These are phyloP conservation scores for Ascochyta clinopodiicola DNA, from an alignment of 2,329 filamentous ascomycete species.

Conservation along the genomic window DNA sequence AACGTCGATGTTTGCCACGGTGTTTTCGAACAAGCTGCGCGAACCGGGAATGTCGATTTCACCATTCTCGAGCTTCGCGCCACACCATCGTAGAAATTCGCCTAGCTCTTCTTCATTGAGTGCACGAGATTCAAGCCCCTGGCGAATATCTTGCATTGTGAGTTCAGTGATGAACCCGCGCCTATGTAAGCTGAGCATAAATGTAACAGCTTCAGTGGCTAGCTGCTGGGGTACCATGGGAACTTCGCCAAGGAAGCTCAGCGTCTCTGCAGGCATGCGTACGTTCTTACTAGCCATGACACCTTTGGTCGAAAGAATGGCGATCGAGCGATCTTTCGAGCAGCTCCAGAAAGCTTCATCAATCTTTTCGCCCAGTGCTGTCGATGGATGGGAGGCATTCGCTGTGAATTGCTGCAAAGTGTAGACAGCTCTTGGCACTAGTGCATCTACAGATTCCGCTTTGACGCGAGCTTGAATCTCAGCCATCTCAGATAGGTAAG, in stretches of 20 bases:
- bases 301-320: constrained; percentile 86
- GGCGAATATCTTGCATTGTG: constrained; percentile 82
- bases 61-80: constrained; percentile 71
- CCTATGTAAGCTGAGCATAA: constrained; percentile 80
- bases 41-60: constrained; percentile 75
- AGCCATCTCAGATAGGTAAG: constrained; percentile 85
- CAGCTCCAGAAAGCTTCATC: constrained; percentile 97
- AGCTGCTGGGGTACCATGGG: constrained; percentile 83
- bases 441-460: constrained; percentile 63
- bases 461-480: constrained; percentile 62
- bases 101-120: constrained; percentile 78
- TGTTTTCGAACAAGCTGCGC: constrained; percentile 76
- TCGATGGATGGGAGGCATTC: constrained; percentile 86
- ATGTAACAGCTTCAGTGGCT: constrained; percentile 68
- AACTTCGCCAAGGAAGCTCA: constrained; percentile 85
- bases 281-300: constrained; percentile 85
- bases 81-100: constrained; percentile 85
- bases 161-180: constrained; percentile 88
- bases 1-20: constrained; percentile 70
- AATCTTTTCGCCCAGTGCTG: constrained; percentile 81
- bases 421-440: constrained; percentile 81
- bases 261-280: constrained; percentile 73
- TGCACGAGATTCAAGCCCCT: constrained; percentile 82
- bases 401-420: constrained; percentile 88
- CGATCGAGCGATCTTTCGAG: constrained; percentile 76